phyloP scores from a whole-genome alignment of 257 asterid species.

The Eucommia ulmoides region DNA sequence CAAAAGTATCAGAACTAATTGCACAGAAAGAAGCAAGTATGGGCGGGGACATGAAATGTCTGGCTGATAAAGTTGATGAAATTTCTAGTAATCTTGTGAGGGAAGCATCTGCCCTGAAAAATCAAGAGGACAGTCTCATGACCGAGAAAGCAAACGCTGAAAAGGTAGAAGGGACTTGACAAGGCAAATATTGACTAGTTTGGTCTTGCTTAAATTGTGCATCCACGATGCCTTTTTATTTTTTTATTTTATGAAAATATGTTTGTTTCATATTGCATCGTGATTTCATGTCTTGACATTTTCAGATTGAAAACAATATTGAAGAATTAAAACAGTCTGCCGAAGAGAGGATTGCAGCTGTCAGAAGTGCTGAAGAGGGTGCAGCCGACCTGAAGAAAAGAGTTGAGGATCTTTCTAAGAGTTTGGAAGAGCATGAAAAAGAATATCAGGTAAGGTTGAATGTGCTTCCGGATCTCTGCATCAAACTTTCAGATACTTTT shows the following conservation, averaged over 20 bases:
- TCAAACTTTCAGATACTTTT: too few species aligned
- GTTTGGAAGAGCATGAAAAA: constrained; percentile 78
- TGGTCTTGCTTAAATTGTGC: background rate
- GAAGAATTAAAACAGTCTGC: constrained; percentile 72
- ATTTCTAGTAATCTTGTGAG: constrained; percentile 72
- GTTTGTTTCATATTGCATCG: constrained; percentile 8
- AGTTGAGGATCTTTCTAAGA: constrained; percentile 58
- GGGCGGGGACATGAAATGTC: constrained; percentile 78
- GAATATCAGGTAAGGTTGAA: constrained; percentile 82
- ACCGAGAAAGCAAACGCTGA: constrained; percentile 54
- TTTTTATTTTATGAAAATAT: constrained; percentile 5
- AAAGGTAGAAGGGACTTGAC: constrained; percentile 35
- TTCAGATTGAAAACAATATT: too few species aligned
- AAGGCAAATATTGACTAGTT: background rate
- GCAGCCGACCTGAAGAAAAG: constrained; percentile 62
- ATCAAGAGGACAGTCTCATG: constrained; percentile 57
- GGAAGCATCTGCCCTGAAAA: constrained; percentile 60
- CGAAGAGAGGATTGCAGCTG: constrained; percentile 58
- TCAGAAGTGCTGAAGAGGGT: constrained; percentile 71
- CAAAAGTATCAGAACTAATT: constrained; percentile 39
- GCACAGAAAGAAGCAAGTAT: constrained; percentile 73
- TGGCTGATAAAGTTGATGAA: constrained; percentile 68
- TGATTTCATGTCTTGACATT: constrained; percentile 4
- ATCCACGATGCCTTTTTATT: too few species aligned
- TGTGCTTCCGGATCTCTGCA: too few species aligned